Base-by-base conservation (phyloP, 2,329 filamentous ascomycete genomes). In the Fusarium phyllophilum region DNA sequence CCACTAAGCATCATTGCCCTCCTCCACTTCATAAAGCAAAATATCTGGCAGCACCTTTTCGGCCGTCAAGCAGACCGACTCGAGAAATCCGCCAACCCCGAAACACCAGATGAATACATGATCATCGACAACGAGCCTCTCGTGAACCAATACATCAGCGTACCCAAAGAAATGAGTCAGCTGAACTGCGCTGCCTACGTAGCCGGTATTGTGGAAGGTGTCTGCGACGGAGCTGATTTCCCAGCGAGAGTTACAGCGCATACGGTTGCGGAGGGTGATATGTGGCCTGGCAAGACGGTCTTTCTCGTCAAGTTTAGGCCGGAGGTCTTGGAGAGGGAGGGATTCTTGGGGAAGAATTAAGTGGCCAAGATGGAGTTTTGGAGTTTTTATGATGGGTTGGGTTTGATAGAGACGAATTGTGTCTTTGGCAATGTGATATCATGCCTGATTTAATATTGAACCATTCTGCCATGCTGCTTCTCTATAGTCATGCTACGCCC, bases 61-160 rank as follows among this genome's bases (percentile, higher is more conserved):
- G 91, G 90, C 42, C 93, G 96, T 3, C 92, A 95, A 63, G 96
- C 96, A 34, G 96, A 98, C 84, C 93, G 94, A 24, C 91, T 99
- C 66, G 96, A 99, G 85, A 95, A 96, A 84, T 94, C 91, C 67
- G 91, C 91, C 61, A 92, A 94, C 78, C 92, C 93, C 14, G 90
- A 92, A 60, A 96, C 95, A 59, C 92, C 94, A 14, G 94, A 96
- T 77, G 96, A 98, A 86, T 99, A 98, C 87, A 98, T 99, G 96
- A 96, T 99, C 78, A 94, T 95, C 78, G 96, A 99, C 85, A 98
- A 99, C 84, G 96, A 98, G 82, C 96, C 96, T 29, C 88, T 98
- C 57, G 96, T 98, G 44, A 98, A 98, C 83, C 92, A 93, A 72
- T 98, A 96, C 85, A 93, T 99, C 80, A 94, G 91, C 78, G 93